Base-by-base conservation (phyloP, 2,329 filamentous ascomycete genomes). In the Clonostachys rhizophaga region DNA sequence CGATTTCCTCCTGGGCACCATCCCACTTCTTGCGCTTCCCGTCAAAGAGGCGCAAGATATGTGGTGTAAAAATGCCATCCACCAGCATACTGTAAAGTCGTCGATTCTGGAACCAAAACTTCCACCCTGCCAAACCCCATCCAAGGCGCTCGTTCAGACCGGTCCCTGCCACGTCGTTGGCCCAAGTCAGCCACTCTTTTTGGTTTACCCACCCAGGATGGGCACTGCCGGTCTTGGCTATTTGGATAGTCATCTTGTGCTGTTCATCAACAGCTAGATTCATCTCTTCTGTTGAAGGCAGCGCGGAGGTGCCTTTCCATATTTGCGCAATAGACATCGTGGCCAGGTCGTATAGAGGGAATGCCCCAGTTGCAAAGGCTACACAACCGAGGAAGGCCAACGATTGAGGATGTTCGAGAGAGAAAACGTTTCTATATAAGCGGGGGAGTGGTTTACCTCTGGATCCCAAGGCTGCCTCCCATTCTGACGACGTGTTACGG, bases 381-480 rank as follows among this genome's bases (percentile, higher is more conserved):
- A 61, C 55, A 45, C 64, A 64, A 48, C 67, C 66, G 47, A 72
- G 55, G 45, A 74, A 67, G 0, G 70, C 75, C 5, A 76, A 60
- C 9, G 68, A 71, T 10, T 71, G 60, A 5, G 71, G 68, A 20
- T 70, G 56, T 20, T 64, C 56, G 0, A 70, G 60, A 2, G 72
- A 71, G 50, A 77, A 71, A 8, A 74, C 56, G 50, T 73, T 73
- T 44, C 66, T 65, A 46, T 68, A 75, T 2, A 75, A 56, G 1
- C 63, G 53, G 9, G 66, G 63, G 4, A 70, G 58, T 1, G 59
- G 48, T 2, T 57, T 50, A 10, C 52, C 62, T 52, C 53, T 55
- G 18, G 49, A 62, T 51, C 48, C 60, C 47, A 34, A 58, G 51
- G 42, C 58, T 52, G 35, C 48, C 7, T 46, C 55, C 58, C 47